Base-by-base conservation (phyloP, 108 stramenopile genomes). In the Bacterosira constricta region DNA sequence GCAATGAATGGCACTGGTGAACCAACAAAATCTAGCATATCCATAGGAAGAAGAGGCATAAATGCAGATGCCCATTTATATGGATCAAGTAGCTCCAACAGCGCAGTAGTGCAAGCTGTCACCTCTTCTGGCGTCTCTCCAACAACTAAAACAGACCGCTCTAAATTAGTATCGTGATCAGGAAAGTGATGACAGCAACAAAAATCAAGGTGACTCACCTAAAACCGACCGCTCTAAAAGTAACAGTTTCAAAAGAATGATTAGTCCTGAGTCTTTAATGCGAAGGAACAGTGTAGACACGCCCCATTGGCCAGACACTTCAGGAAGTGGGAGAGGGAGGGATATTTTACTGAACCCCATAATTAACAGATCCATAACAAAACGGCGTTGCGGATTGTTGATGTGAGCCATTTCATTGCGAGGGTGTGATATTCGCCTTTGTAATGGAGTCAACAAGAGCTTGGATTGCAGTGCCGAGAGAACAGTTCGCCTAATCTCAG, bases 1-100 rank as follows among this genome's bases (percentile, higher is more conserved):
- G 81, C 81, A 39, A 82, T 75, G 38, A 82, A 82, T 17, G 81
- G 81, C 42, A 82, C 81, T 39, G 81, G 81, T 21, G 77, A 82
- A 67, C 76, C 75, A 8, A 82, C 81, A 79, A 82, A 82, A 66
- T 79, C 81, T 27, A 82, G 39, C 81, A 82, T 79, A 32, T 79
- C 73, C 32, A 38, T 36, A 23, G 81, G 81, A 38, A 82, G 71
- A 38, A 82, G 39, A 11, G 81, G 81, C 81, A 82, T 82, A 44
- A 82, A 82, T 3, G 81, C 77, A 69, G 63, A 79, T 25, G 81
- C 77, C 81, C 81, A 82, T 60, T 71, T 77, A 46, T 77, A 79
- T 17, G 81, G 81, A 26, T 79, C 57, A 13, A 82, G 76, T 20
- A 82, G 50, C 23, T 79, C 73, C 34, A 82, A 39, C 47, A 82